phyloP scores from a whole-genome alignment of 129 eudicot genomes.

The Rutidosis leptorrhynchoides region DNA sequence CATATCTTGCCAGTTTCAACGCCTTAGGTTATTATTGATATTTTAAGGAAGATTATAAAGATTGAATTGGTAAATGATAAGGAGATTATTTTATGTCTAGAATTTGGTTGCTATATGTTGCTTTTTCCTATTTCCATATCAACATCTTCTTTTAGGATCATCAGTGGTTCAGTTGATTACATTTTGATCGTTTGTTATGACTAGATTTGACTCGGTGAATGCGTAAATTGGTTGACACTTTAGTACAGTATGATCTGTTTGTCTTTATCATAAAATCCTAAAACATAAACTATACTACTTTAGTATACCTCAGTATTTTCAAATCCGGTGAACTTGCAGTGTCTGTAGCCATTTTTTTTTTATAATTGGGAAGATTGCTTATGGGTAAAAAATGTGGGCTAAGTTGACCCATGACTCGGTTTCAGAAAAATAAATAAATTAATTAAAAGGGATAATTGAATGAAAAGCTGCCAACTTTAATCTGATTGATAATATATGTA shows the following conservation, averaged over 20 bases:
- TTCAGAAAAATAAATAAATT: too few relatives aligned
- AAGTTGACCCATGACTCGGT: background rate
- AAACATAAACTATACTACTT: too few relatives aligned
- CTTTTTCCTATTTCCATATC: background rate
- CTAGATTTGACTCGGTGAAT: background rate
- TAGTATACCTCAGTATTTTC: constrained; percentile 46
- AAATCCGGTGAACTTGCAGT: constrained; percentile 83
- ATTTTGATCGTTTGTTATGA: constrained; percentile 3
- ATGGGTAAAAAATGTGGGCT: background rate
- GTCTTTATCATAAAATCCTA: background rate
- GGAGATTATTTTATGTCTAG: background rate
- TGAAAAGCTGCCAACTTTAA: background rate
- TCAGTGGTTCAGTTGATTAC: background rate
- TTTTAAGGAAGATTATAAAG: too few relatives aligned
- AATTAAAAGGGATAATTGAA: background rate
- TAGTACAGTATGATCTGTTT: background rate
- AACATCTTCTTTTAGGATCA: constrained; percentile 13
- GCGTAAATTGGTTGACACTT: background rate
- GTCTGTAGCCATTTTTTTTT: background rate
- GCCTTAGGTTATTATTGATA: too few relatives aligned
- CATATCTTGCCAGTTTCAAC: too few relatives aligned
- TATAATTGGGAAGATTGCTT: background rate
- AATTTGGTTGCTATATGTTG: background rate
- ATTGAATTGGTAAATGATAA: background rate
- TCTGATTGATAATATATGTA: background rate